These are phyloP conservation scores for Trichosanthes truncata DNA, from an alignment of 306 rosid genomes.

Conservation along the genomic window DNA sequence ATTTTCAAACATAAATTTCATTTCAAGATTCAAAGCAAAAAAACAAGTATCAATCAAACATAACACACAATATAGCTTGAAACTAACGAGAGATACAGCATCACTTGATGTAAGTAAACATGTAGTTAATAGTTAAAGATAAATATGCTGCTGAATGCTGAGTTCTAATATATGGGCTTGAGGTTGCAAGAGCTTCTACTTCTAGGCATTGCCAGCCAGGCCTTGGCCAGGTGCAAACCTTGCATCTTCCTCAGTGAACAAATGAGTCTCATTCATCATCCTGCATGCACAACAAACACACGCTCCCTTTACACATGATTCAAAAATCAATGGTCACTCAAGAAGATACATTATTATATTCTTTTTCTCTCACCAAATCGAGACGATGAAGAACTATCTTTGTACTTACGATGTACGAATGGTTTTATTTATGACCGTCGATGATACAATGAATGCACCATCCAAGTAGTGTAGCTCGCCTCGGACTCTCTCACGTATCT, in stretches of 20 bases:
- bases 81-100: background rate
- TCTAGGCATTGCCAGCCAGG: background rate
- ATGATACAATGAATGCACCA: slow-evolving; percentile 14
- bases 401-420: slow-evolving; percentile 14
- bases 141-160: background rate
- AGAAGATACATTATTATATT: background rate
- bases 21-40: background rate
- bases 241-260: slow-evolving; percentile 22
- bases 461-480: slow-evolving; percentile 16
- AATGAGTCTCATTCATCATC: slow-evolving; percentile 19
- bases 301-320: background rate
- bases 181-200: background rate
- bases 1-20: background rate
- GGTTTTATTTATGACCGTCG: slow-evolving; percentile 20
- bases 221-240: slow-evolving; percentile 22
- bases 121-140: background rate
- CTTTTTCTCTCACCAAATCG: too few species aligned
- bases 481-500: slow-evolving; percentile 14
- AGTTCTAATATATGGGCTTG: background rate
- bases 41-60: background rate
- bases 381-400: background rate
- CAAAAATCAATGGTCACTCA: background rate
- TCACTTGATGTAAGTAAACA: background rate
- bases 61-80: background rate
- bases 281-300: slow-evolving; percentile 4